Base-by-base conservation (phyloP, 1,284 basidiomycete genomes). In the Ceratobasidium sp. region DNA sequence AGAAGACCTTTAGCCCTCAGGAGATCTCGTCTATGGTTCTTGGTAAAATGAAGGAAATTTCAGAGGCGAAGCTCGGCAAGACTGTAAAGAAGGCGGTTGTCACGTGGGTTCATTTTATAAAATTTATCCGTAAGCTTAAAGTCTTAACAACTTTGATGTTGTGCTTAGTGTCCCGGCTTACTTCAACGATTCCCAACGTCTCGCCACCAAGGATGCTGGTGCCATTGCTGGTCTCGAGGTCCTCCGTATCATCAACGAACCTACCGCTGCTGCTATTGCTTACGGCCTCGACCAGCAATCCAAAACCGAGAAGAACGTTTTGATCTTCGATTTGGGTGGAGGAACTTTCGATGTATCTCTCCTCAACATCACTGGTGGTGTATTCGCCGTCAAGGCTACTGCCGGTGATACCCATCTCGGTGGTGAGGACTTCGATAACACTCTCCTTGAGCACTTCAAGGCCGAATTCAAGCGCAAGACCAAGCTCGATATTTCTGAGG, bases 251-350 rank as follows among this genome's bases (percentile, higher is more conserved):
- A 90, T 91, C 88, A 91, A 91, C 88, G 90, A 91, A 84, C 87
- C 87, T 77, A 87, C 87, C 80, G 87, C 87, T 77, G 87, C 87
- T 78, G 87, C 87, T 80, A 87, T 87, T 79, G 87, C 86, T 70
- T 88, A 88, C 85, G 90, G 90, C 86, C 88, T 91, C 79, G 89
- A 89, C 83, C 85, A 93, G 83, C 92, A 96, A 86, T 91, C 93
- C 82, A 94, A 94, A 87, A 88, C 90, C 80, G 96, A 99, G 91
- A 96, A 96, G 89, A 98, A 97, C 85, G 97, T 99, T 79, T 92
- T 99, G 85, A 99, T 99, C 86, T 99, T 98, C 91, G 97, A 99
- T 90, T 90, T 99, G 80, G 97, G 97, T 85, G 97, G 97, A 90
- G 98, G 90, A 84, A 91, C 90, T 80, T 91, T 91, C 87, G 90